Percentiles rank a stretch among this genome's conserved stretches.
phyloP scores from a whole-genome alignment of 1,139 yeast genomes.

The Taphrina flavorubra region DNA sequence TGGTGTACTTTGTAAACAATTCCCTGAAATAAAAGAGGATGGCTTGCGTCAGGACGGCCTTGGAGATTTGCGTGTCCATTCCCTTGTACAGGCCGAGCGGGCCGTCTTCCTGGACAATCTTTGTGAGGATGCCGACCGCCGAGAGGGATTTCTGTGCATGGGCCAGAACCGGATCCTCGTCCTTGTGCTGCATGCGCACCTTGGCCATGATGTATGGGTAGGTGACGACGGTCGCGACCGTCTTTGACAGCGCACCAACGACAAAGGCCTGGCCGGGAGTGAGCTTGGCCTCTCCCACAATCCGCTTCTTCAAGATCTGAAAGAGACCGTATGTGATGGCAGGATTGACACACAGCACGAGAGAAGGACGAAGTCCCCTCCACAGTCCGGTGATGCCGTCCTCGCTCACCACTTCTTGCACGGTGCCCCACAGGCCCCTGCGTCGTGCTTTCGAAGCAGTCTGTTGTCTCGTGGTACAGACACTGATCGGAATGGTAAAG shows the following conservation, averaged over 20 bases:
- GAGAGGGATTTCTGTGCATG: slow-evolving; percentile 55
- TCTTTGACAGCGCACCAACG: slow-evolving; percentile 78
- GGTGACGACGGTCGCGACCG: slow-evolving; percentile 77
- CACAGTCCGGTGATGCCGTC: slow-evolving; percentile 78
- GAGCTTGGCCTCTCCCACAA: slow-evolving; percentile 60
- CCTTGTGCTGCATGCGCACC: slow-evolving; percentile 72
- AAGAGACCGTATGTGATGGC: slow-evolving; percentile 86
- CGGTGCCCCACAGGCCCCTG: slow-evolving; percentile 53
- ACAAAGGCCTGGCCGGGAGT: slow-evolving; percentile 72
- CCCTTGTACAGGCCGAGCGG: slow-evolving; percentile 72
- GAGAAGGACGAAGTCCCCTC: slow-evolving; percentile 82
- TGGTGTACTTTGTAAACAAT: slow-evolving; percentile 37
- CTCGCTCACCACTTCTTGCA: slow-evolving; percentile 64
- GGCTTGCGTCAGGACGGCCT: slow-evolving; percentile 87
- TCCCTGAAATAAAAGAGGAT: slow-evolving; percentile 82
- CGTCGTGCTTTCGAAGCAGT: slow-evolving; percentile 54
- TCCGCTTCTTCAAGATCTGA: slow-evolving; percentile 66
- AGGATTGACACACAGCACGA: slow-evolving; percentile 81
- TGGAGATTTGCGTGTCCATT: slow-evolving; percentile 75
- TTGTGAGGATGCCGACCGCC: slow-evolving; percentile 62
- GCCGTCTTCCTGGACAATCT: slow-evolving; percentile 62
- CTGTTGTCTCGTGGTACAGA: slow-evolving; percentile 84
- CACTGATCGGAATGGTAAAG: slow-evolving; percentile 82
- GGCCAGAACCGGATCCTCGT: slow-evolving; percentile 40
- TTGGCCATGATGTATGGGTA: slow-evolving; percentile 87